These are phyloP conservation scores for Trichoderma hamatum DNA, from an alignment of 2,329 filamentous ascomycete species.

Conservation along the genomic window DNA sequence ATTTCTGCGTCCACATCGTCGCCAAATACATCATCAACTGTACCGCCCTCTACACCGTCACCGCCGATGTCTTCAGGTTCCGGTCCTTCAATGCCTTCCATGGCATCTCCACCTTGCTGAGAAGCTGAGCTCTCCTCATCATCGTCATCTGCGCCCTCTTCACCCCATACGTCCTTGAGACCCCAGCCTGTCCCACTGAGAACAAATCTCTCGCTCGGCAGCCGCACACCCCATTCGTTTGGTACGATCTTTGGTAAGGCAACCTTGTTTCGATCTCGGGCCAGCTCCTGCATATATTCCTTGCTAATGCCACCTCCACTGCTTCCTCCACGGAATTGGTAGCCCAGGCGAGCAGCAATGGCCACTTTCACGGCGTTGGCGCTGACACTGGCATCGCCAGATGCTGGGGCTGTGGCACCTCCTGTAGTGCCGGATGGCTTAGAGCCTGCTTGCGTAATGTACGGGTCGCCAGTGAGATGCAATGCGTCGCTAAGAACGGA, in stretches of 20 bases:
- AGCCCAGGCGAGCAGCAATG: conserved; percentile 67
- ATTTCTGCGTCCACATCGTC: conserved; percentile 61
- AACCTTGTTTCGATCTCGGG: conserved; percentile 68
- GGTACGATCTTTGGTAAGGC: conserved; percentile 64
- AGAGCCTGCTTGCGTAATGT: conserved; percentile 60
- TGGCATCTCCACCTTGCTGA: conserved; percentile 49
- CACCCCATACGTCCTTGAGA: conserved; percentile 61
- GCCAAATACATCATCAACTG: conserved; percentile 59
- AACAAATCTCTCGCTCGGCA: conserved; percentile 70
- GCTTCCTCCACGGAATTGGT: conserved; percentile 65
- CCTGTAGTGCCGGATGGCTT: conserved; percentile 53
- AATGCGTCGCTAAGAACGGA: conserved; percentile 71
- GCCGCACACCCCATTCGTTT: conserved; percentile 67
- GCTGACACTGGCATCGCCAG: conserved; percentile 60
- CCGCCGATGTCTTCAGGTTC: conserved; percentile 48
- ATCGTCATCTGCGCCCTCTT: conserved; percentile 48
- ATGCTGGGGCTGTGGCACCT: conserved; percentile 53
- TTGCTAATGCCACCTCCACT: conserved; percentile 63
- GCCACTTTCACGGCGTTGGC: conserved; percentile 72
- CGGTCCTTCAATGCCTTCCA: conserved; percentile 51
- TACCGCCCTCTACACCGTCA: conserved; percentile 54
- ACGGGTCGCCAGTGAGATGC: conserved; percentile 69
- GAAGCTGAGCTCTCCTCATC: conserved; percentile 44
- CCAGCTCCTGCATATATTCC: conserved; percentile 77
- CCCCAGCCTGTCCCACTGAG: conserved; percentile 68